Conservation (phyloP, 2,329 filamentous ascomycete species). For the Seiridium cupressi region DNA sequence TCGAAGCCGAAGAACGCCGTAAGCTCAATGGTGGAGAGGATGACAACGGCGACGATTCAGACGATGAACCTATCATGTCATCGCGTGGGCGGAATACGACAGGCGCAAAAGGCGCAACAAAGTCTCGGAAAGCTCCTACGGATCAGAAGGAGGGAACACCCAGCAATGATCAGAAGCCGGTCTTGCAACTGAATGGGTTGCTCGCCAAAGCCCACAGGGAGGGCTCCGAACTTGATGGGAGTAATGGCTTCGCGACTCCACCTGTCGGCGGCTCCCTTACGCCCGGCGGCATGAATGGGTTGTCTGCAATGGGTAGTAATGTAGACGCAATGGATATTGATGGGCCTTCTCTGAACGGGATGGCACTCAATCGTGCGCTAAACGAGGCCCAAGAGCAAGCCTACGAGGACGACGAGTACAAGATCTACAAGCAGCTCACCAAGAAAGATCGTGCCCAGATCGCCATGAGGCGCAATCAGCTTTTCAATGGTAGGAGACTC, state of each 20-base stretch:
- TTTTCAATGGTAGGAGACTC: constrained; percentile 82
- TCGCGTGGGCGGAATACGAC: constrained; percentile 88
- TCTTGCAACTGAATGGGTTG: constrained; percentile 64
- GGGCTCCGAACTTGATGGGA: constrained; percentile 82
- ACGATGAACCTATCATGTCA: constrained; percentile 98
- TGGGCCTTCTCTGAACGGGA: constrained; percentile 66
- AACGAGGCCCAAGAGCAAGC: constrained; percentile 69
- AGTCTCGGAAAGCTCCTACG: constrained; percentile 70
- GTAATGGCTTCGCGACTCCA: constrained; percentile 84
- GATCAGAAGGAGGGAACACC: constrained; percentile 80
- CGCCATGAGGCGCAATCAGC: constrained; percentile 78
- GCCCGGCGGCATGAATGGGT: constrained; percentile 68
- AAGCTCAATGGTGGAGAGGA: constrained; percentile 83
- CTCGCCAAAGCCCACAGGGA: constrained; percentile 58
- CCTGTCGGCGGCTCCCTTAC: constrained; percentile 74
- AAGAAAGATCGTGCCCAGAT: constrained; percentile 90
- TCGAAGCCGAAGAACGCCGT: constrained; percentile 82
- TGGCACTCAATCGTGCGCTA: constrained; percentile 62
- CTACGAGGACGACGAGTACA: constrained; percentile 91
- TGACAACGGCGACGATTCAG: constrained; percentile 84
- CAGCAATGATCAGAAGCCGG: constrained; percentile 70
- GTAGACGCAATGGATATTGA: constrained; percentile 87
- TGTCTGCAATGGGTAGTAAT: constrained; percentile 68
- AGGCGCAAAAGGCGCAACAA: constrained; percentile 69
- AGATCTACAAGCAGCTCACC: constrained; percentile 98